These are phyloP conservation scores for Ceratocystis diversiconidia DNA, from an alignment of 2,329 filamentous ascomycete species.

Conservation along the genomic window DNA sequence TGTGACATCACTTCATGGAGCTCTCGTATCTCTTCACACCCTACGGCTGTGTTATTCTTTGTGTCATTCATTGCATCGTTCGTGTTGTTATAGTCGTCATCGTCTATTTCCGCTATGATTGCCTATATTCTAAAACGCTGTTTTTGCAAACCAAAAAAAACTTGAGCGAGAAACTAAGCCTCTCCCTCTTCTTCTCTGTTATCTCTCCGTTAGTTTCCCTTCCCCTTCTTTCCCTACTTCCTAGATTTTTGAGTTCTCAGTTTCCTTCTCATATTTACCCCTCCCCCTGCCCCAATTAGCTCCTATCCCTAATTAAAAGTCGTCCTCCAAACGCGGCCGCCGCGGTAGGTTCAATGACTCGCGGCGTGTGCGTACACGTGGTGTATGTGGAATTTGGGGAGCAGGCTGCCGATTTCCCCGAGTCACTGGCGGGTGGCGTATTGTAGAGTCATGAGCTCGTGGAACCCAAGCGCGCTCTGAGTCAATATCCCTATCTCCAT, in stretches of 20 bases:
- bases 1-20: no score
- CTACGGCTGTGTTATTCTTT: no score
- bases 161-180: not conserved
- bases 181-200: not conserved
- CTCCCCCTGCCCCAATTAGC: not conserved
- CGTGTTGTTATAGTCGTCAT: not conserved
- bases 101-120: conserved; percentile 6
- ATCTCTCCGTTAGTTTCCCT: not conserved
- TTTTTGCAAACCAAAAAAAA: not conserved
- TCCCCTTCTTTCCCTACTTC: not conserved
- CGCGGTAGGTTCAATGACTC: not conserved
- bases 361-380: not conserved
- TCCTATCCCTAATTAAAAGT: not conserved
- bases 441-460: not conserved
- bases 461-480: not conserved
- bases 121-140: conserved; percentile 1
- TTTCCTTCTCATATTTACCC: no score
- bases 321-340: not conserved
- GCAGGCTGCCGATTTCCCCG: not conserved
- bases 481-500: not conserved
- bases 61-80: not conserved
- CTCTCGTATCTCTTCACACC: no score
- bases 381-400: not conserved
- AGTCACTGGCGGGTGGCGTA: not conserved
- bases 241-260: not conserved